Percentiles rank a stretch among this genome's conserved stretches.
Evolutionary conservation across 768 basidiomycete species (phyloP).

Genomic region (Boletus sensibilis): DNA sequence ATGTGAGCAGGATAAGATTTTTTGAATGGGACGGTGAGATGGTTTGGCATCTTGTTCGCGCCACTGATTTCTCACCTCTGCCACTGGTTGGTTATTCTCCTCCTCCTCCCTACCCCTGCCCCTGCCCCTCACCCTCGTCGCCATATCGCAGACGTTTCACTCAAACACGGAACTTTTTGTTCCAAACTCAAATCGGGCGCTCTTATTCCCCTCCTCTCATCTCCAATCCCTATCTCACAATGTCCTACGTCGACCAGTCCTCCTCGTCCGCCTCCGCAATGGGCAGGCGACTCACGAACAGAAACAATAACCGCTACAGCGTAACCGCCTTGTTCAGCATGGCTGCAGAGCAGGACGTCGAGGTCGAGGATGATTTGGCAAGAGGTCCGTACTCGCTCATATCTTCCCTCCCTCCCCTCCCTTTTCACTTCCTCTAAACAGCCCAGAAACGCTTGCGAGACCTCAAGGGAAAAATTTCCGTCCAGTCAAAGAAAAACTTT

Average conservation of each 20-base stretch:
- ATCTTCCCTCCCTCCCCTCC: neutral
- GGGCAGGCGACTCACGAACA: constrained; percentile 76
- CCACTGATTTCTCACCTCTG: constrained; percentile 4
- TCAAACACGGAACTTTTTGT: constrained; percentile 6
- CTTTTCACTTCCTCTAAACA: constrained; percentile 30
- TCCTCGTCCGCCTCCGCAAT: constrained; percentile 57
- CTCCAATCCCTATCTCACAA: constrained; percentile 23
- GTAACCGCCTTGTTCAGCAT: constrained; percentile 96
- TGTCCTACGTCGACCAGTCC: constrained; percentile 64
- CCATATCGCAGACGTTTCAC: neutral
- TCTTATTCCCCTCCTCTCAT: neutral
- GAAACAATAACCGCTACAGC: constrained; percentile 95
- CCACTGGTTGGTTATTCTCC: constrained; percentile 13
- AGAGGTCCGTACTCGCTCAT: constrained; percentile 57
- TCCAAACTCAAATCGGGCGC: constrained; percentile 5
- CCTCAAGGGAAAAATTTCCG: constrained; percentile 94
- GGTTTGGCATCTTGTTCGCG: constrained; percentile 63
- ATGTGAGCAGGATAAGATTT: constrained; percentile 58
- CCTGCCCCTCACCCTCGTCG: constrained; percentile 11
- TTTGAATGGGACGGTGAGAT: constrained; percentile 74
- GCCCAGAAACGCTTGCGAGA: constrained; percentile 97
- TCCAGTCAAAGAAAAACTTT: constrained; percentile 99
- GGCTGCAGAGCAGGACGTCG: constrained; percentile 98
- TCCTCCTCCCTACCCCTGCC: constrained; percentile 7
- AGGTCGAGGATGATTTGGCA: constrained; percentile 95